Base-by-base conservation (phyloP, 148 eudicot genomes). In the Rhododendron vialii region DNA sequence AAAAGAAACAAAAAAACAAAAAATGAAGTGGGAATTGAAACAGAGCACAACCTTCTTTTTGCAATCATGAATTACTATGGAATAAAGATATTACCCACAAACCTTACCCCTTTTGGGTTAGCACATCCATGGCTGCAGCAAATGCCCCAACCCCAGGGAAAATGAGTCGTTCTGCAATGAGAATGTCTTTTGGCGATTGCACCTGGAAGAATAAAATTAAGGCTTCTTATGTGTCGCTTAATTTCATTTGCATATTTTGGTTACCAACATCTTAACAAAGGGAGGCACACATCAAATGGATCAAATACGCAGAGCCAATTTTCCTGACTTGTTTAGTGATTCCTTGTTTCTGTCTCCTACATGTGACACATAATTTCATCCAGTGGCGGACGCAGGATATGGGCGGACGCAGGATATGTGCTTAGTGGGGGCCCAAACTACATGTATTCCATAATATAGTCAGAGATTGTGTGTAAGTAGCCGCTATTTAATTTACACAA, bases 91-190 rank as follows among this genome's bases (percentile, higher is more conserved):
- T 47, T 50, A 78, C 36, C 6, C 38, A 26, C 65, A 81, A 81
- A 90, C 85, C 88, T 84, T 82, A 97, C 99, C 96, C 98, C 15
- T 83, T 95, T 77, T 90, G 88, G 84, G 89, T 92, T 47, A 97
- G 92, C 83, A 97, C 93, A 86, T 94, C 95, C 95, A 97, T 97
- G 71, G 98, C 98, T 76, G 98, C 90, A 82, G 96, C 99, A 93
- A 97, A 97, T 59, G 99, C 99, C 65, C 99, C 99, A 47, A 97
- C 99, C 26, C 99, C 98, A 14, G 99, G 99, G 86, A 97, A 94
- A 85, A 97, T 88, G 75, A 97, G 98, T 28, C 98, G 94, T 57
- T 92, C 85, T 63, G 99, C 99, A 82, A 92, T 93, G 65, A 97
- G 80, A 86, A 97, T 97, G 89, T 97, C 98, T 69, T 95, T 93